Evolutionary conservation across 2,329 filamentous ascomycete genomes (phyloP).

Genomic region (Penicillium italicum): DNA sequence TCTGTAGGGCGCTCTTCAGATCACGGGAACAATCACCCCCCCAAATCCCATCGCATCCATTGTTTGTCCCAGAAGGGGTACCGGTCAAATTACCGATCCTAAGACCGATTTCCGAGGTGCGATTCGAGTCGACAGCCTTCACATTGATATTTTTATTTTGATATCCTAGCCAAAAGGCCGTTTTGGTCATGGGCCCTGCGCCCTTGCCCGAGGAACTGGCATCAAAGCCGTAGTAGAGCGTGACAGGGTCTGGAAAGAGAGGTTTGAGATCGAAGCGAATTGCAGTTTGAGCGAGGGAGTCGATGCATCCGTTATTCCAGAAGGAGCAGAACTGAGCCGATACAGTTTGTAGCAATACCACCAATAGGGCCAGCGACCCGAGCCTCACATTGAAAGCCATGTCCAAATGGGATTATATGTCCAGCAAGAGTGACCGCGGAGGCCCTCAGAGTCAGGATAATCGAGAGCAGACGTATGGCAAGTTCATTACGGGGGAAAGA

Average conservation of each 20-base stretch:
- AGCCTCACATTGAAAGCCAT: constrained; percentile 19
- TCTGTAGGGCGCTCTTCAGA: constrained; percentile 29
- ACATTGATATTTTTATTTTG: constrained; percentile 26
- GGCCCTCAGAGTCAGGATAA: constrained; percentile 23
- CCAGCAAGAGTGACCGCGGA: constrained; percentile 22
- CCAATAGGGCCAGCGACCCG: constrained; percentile 10
- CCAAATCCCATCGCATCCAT: constrained; percentile 41
- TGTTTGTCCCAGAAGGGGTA: constrained; percentile 32
- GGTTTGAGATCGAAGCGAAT: constrained; percentile 33
- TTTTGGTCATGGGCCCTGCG: constrained; percentile 35
- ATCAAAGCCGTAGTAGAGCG: constrained; percentile 38
- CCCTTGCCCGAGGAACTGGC: constrained; percentile 31
- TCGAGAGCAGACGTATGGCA: constrained; percentile 19
- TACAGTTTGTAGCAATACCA: constrained; percentile 20
- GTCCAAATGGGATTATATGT: background rate
- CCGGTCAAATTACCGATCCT: constrained; percentile 38
- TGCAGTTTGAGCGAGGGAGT: constrained; percentile 38
- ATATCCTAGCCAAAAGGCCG: constrained; percentile 38
- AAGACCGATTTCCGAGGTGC: constrained; percentile 37
- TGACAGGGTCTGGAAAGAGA: constrained; percentile 33
- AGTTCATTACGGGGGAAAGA: constrained; percentile 20
- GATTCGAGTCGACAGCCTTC: constrained; percentile 29
- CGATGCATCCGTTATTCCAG: constrained; percentile 35
- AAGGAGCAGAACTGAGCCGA: constrained; percentile 37
- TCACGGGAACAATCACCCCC: constrained; percentile 31